Conservation (phyloP, 31 red algal species). For the Odonthalia washingtoniensis region DNA sequence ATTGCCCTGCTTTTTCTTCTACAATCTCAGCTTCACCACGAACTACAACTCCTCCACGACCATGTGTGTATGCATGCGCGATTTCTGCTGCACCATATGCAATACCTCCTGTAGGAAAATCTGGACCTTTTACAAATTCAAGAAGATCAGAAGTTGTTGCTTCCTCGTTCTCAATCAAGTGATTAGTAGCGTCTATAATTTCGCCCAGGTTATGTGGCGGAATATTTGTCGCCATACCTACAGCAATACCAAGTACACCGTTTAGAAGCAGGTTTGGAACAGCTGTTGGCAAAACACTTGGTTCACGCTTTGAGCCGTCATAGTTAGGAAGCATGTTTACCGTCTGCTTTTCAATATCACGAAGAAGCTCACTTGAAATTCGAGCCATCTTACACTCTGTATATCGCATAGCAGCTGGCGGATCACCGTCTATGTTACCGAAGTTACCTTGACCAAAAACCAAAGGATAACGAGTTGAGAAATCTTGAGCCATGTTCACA, state of each 20-base stretch:
- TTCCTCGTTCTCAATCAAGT: slow-evolving; percentile 78
- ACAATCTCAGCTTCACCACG: slow-evolving; percentile 84
- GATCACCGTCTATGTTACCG: slow-evolving; percentile 94
- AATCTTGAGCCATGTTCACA: slow-evolving; percentile 97
- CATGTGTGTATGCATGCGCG: slow-evolving; percentile 71
- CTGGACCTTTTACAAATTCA: slow-evolving; percentile 80
- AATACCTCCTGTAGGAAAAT: slow-evolving; percentile 97
- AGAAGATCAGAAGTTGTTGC: slow-evolving; percentile 69
- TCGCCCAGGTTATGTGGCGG: slow-evolving; percentile 98
- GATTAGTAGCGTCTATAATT: slow-evolving; percentile 67
- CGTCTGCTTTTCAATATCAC: slow-evolving; percentile 87
- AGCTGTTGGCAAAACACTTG: slow-evolving; percentile 85
- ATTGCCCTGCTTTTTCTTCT: slow-evolving; percentile 20
- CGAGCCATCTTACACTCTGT: slow-evolving; percentile 92
- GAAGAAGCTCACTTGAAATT: slow-evolving; percentile 68
- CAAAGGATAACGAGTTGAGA: slow-evolving; percentile 90
- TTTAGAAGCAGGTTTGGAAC: slow-evolving; percentile 96
- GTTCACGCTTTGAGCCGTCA: slow-evolving; percentile 92
- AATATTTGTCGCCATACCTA: slow-evolving; percentile 99
- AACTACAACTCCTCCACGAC: slow-evolving; percentile 82
- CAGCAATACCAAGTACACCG: slow-evolving; percentile 95
- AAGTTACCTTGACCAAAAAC: slow-evolving; percentile 99
- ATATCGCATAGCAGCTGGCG: slow-evolving; percentile 99
- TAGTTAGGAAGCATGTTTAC: slow-evolving; percentile 89
- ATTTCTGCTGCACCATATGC: slow-evolving; percentile 85